Percentiles rank a stretch among this genome's conserved stretches.
Evolutionary conservation across 306 rosid species (phyloP).

Genomic region (Cucurbita maxima): DNA sequence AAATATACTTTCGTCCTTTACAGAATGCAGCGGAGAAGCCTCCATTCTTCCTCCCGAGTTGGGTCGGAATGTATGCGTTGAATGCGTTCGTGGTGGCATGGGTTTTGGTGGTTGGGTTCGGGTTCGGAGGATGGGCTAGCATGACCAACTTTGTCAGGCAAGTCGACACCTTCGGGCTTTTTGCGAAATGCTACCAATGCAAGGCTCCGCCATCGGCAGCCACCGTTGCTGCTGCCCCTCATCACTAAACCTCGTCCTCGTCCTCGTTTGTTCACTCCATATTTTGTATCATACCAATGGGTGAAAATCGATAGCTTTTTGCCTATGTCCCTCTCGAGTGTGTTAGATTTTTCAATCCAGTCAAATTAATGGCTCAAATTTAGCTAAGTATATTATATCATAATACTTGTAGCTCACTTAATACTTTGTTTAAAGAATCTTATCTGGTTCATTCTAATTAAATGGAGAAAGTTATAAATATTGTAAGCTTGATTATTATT

Average conservation of each 20-base stretch:
- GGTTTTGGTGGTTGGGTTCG: slow-evolving; percentile 79
- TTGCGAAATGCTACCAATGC: slow-evolving; percentile 97
- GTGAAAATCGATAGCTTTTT: background rate
- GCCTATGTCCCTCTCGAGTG: slow-evolving; percentile 1
- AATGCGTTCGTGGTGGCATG: slow-evolving; percentile 62
- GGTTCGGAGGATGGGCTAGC: slow-evolving; percentile 99
- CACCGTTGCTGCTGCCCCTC: slow-evolving; percentile 22
- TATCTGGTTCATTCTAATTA: background rate
- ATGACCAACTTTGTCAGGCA: slow-evolving; percentile 66
- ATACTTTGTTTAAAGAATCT: background rate
- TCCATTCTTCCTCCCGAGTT: slow-evolving; percentile 69
- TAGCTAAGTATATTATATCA: background rate
- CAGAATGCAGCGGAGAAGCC: slow-evolving; percentile 96
- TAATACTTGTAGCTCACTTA: background rate
- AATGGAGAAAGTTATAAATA: background rate
- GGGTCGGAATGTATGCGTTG: slow-evolving; percentile 64
- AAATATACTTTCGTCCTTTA: background rate
- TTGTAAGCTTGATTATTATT: background rate
- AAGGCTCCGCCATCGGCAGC: slow-evolving; percentile 27
- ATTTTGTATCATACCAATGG: slow-evolving; percentile 42
- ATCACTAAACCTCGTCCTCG: background rate
- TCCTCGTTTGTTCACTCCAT: background rate
- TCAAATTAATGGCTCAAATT: background rate
- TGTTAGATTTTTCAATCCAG: slow-evolving; percentile 15
- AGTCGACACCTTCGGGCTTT: slow-evolving; percentile 78